Conservation (phyloP, 2,329 filamentous ascomycete species). For the Colletotrichum gloeosporioides region DNA sequence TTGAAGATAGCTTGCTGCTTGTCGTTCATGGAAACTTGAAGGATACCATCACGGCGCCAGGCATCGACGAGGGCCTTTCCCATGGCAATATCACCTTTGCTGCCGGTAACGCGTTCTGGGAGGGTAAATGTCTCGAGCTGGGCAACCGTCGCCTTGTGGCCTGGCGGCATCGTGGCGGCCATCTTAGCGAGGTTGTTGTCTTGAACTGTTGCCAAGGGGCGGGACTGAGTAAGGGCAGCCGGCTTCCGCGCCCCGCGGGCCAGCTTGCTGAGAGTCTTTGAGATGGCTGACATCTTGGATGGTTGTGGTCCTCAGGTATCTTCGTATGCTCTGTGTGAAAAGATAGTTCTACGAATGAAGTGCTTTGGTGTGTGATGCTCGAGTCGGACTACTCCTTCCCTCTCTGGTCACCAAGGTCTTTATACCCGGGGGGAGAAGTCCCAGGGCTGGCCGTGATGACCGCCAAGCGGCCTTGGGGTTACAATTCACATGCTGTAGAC, state of each 20-base stretch:
- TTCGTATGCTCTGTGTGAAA: not conserved
- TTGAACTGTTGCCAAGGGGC: constrained; percentile 4
- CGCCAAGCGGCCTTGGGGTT: not conserved
- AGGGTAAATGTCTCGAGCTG: constrained; percentile 47
- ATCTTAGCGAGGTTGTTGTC: constrained; percentile 14
- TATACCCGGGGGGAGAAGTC: not conserved
- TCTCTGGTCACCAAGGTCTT: not conserved
- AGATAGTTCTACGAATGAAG: not conserved
- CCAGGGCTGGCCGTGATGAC: not conserved
- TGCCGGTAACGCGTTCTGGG: constrained; percentile 39
- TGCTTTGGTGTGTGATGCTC: not conserved
- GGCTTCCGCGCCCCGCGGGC: not conserved
- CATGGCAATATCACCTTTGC: constrained; percentile 36
- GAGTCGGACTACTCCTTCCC: not conserved
- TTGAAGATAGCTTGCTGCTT: constrained; percentile 39
- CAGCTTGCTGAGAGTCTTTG: constrained; percentile 1
- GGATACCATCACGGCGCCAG: constrained; percentile 50
- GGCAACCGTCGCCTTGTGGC: constrained; percentile 16
- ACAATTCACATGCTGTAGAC: not conserved
- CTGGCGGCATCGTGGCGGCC: constrained; percentile 13
- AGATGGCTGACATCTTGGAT: constrained; percentile 1
- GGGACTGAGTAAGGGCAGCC: not conserved
- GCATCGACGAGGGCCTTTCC: constrained; percentile 45
- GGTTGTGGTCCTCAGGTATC: not conserved
- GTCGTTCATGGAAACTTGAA: constrained; percentile 47